Percentiles rank a stretch among this genome's conserved stretches.
Evolutionary conservation across 2,329 filamentous ascomycete species (phyloP).

Genomic region (Curvularia lunata): DNA sequence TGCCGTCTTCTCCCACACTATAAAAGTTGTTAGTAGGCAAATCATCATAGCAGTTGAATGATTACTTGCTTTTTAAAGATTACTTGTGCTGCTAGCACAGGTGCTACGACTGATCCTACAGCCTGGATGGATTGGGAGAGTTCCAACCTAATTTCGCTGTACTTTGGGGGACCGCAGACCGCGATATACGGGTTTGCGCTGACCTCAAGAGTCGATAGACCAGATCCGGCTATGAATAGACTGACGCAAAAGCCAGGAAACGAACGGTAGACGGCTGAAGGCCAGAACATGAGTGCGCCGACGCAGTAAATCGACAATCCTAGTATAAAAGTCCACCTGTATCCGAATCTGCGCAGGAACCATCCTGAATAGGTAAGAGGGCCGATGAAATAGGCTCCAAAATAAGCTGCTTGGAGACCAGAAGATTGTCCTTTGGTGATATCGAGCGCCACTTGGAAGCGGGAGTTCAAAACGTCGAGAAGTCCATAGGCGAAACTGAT

Average conservation of each 20-base stretch:
- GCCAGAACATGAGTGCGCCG: conserved; percentile 83
- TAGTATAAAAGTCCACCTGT: conserved; percentile 80
- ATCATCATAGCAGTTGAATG: too few relatives aligned
- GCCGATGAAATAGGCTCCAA: conserved; percentile 63
- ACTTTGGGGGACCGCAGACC: conserved; percentile 75
- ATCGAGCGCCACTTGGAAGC: conserved; percentile 52
- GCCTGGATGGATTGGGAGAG: conserved; percentile 79
- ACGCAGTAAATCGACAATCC: conserved; percentile 72
- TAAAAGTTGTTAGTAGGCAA: too few relatives aligned
- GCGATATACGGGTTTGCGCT: conserved; percentile 68
- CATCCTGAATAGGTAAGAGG: conserved; percentile 61
- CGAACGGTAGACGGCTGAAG: conserved; percentile 73
- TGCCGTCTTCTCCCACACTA: conserved; percentile 59
- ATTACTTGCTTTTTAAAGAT: conserved; percentile 64
- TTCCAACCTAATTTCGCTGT: conserved; percentile 78
- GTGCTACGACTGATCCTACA: conserved; percentile 75
- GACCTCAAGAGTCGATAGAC: conserved; percentile 76
- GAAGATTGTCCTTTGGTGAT: conserved; percentile 62
- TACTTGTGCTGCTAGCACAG: conserved; percentile 73
- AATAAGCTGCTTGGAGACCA: conserved; percentile 69
- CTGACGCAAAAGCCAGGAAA: conserved; percentile 76
- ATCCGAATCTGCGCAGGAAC: conserved; percentile 75
- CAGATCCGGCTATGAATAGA: conserved; percentile 76
- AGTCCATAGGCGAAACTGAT: conserved; percentile 52
- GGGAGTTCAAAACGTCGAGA: conserved; percentile 54